Evolutionary conservation across 176 grass and related monocot genomes (phyloP).

Genomic region (Zoysia pacifica): DNA sequence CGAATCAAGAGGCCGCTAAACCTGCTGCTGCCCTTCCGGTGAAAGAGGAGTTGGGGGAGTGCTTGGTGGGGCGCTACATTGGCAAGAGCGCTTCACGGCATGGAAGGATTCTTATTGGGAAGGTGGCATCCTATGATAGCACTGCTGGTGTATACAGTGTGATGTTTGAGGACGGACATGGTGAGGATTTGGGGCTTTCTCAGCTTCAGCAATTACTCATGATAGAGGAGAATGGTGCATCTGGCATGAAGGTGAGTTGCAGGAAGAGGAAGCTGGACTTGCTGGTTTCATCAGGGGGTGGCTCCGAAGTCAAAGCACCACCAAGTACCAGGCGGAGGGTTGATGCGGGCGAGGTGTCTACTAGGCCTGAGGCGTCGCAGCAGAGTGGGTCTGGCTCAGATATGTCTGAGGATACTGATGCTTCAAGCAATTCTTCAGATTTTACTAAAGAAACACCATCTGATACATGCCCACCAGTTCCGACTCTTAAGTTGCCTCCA

Average conservation of each 20-base stretch:
- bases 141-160: conserved; percentile 21
- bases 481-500: conserved; percentile 59
- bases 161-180: conserved; percentile 61
- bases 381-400: conserved; percentile 47
- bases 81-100: conserved; percentile 35
- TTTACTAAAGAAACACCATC: conserved; percentile 40
- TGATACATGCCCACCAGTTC: conserved; percentile 40
- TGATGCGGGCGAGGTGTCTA: conserved; percentile 37
- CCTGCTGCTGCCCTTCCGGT: not conserved
- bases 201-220: no score
- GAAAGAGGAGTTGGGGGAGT: conserved; percentile 1
- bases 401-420: conserved; percentile 72
- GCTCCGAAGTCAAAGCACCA: conserved; percentile 30
- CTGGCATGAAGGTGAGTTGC: conserved; percentile 80
- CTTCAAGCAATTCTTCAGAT: conserved; percentile 76
- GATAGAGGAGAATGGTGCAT: conserved; percentile 19
- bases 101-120: conserved; percentile 52
- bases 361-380: conserved; percentile 33
- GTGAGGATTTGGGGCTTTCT: conserved; percentile 37
- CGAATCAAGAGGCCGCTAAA: conserved; percentile 12
- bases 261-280: conserved; percentile 88
- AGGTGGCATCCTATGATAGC: conserved; percentile 48
- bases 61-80: conserved; percentile 63
- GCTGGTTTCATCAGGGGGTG: conserved; percentile 50
- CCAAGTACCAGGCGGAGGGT: conserved; percentile 51